Base-by-base conservation (phyloP, 257 asterid species). In the Pogostemon cablin region DNA sequence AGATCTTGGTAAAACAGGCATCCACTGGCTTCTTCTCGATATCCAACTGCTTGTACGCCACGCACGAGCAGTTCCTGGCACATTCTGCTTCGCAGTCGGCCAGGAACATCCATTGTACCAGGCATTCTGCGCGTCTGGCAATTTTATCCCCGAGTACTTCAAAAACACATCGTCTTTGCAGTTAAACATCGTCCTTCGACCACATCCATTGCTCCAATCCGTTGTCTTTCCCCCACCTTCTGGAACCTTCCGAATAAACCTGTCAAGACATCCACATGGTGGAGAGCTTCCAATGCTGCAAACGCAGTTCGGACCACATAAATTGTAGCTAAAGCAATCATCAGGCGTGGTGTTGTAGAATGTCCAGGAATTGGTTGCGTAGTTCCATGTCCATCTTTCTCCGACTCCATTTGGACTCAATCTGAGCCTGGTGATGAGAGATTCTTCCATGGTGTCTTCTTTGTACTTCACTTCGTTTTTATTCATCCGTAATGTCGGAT, bases 1-100 rank as follows among this genome's bases (percentile, higher is more conserved):
- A 83, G 54, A 38, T 58, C 76, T 34, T 71, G 60, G 81, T 85
- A 82, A 65, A 69, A 54, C 80, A 85, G 20, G 75, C 90, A 85
- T 3, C 90, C 90, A 75, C 80, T 46, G 32, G 8, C 62, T 11
- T 69, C 50, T 7, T n/a, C 17, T 2, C 76, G 4, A 81, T 52
- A 53, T 78, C 72, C 50, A 76, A 50, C 59, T 71, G 69, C 11
- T 75, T 37, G 56, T 78, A 85, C 0, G 90, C 87, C 64, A 54
- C 60, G 42, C 87, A 85, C 4, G 66, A 65, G 48, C 87, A 82
- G 17, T 85, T 74, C 63, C 47, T 56, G 10, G 12, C 61, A 69
- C 90, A 85, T 49, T 42, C 60, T 0, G 4, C 72, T 69, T 38
- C 4, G 49, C 90, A 82, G 38, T 78, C 90, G 9, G 43, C 75